These are phyloP conservation scores for Artomyces pyxidatus DNA, from an alignment of 768 basidiomycete species.

Conservation along the genomic window DNA sequence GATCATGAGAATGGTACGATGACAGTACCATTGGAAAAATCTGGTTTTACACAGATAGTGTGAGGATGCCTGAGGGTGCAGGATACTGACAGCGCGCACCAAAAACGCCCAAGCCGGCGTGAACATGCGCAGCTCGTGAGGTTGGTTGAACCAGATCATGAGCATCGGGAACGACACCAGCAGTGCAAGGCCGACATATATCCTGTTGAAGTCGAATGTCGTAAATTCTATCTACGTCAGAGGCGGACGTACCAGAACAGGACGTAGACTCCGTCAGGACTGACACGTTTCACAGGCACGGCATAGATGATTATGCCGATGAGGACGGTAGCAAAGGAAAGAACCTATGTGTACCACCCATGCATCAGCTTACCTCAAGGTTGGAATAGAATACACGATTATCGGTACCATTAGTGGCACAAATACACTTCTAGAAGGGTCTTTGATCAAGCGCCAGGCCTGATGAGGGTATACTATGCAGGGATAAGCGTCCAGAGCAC, in stretches of 20 bases:
- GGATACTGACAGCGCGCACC: conserved; percentile 20
- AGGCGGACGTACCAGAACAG: conserved; percentile 33
- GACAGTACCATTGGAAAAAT: conserved; percentile 28
- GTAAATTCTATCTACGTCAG: no score
- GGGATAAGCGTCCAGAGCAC: no score
- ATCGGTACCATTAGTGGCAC: conserved; percentile 29
- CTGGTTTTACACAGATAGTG: conserved; percentile 6
- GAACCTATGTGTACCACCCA: conserved; percentile 22
- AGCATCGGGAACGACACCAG: conserved; percentile 38
- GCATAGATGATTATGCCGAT: conserved; percentile 41
- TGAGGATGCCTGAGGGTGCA: neutral
- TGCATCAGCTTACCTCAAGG: no score
- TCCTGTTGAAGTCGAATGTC: conserved; percentile 23
- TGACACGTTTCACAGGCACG: conserved; percentile 29
- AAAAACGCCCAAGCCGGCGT: conserved; percentile 30
- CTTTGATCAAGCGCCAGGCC: conserved; percentile 32
- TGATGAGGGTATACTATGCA: conserved; percentile 35
- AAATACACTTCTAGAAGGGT: conserved; percentile 37
- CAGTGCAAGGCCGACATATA: conserved; percentile 32
- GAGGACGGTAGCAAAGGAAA: conserved; percentile 43
- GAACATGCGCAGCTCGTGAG: conserved; percentile 35
- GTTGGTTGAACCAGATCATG: conserved; percentile 41
- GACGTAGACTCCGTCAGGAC: conserved; percentile 29
- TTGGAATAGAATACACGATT: neutral
- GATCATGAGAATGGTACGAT: neutral